Base-by-base conservation (phyloP, 139 green algal genomes). In the Deuterostichococcus epilithicus region DNA sequence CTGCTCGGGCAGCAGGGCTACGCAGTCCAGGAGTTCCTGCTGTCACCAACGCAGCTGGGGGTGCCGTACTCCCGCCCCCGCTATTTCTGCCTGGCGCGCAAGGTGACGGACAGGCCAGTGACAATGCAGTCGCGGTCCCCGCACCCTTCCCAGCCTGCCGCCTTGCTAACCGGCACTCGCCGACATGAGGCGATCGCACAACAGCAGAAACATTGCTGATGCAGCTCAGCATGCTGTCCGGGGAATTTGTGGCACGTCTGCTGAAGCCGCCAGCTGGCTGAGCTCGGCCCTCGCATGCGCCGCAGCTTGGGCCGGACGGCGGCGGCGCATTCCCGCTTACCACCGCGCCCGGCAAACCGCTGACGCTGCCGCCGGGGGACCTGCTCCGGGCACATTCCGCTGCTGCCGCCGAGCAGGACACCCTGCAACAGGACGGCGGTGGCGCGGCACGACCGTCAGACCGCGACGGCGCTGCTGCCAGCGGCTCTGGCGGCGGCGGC, bases 21-120 rank as follows among this genome's bases (percentile, higher is more conserved):
- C 69, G 39, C 32, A 23, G 36, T 81, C 67, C 82, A 89, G 73
- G 90, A 96, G 77, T 94, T 91, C 65, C 76, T 94, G 1, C 59
- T 92, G 20, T 88, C 72, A 30, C 89, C 91, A 28, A 71, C 80
- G n/a, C 83, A 94, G 67, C 80, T 94, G 34, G 86, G 86, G 6
- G 78, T 95, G 26, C 91, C 91, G 10, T 94, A 94, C 83, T 91
- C 87, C 6, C 72, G 91, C 37, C 87, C 90, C 0, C 85, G 91
- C 47, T 94, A 91, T 76, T 94, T 93, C 76, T 86, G 79, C 39
- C 72, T 94, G 34, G 88, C 86, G n/a, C 69, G 86, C 78, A 26
- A 78, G 39, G 39, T 63, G 39, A 5, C n/a, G 15, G 45, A 13
- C 45, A 13, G 45, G 45, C 45, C 45, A 60, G 18, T n/a, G 42